Evolutionary conservation across 805 yeast species (phyloP).

Genomic region (Candida coquimbonensis): DNA sequence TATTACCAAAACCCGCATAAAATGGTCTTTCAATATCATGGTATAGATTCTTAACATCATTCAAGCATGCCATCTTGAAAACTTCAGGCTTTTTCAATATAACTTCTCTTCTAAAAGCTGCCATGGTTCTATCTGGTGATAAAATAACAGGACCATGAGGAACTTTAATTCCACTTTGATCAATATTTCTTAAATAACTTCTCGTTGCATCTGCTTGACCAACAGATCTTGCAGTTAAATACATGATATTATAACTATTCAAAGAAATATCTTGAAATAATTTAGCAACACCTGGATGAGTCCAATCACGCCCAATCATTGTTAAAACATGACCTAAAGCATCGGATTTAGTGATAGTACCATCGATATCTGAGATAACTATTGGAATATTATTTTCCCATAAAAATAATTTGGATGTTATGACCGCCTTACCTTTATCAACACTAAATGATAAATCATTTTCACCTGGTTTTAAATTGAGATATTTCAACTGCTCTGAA

Average conservation of each 20-base stretch:
- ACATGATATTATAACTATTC: constrained; percentile 91
- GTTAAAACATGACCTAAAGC: constrained; percentile 95
- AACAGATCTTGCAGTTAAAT: constrained; percentile 89
- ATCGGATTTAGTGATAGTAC: constrained; percentile 95
- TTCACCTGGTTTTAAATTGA: constrained; percentile 70
- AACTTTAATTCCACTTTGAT: constrained; percentile 57
- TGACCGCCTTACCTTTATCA: constrained; percentile 73
- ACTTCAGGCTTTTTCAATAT: constrained; percentile 94
- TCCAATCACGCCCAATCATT: constrained; percentile 95
- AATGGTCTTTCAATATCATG: constrained; percentile 60
- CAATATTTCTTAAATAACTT: constrained; percentile 69
- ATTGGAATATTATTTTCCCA: constrained; percentile 86
- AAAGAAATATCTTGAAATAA: constrained; percentile 77
- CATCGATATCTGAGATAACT: constrained; percentile 95
- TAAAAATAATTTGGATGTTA: constrained; percentile 64
- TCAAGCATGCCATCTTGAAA: constrained; percentile 95
- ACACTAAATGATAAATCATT: constrained; percentile 76
- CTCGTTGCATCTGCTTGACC: constrained; percentile 94
- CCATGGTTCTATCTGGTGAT: constrained; percentile 94
- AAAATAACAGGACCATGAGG: constrained; percentile 92
- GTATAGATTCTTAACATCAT: constrained; percentile 75
- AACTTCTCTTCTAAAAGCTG: constrained; percentile 87
- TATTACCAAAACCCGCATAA: constrained; percentile 95
- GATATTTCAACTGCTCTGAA: constrained; percentile 74
- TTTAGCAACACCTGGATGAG: constrained; percentile 92